These are phyloP conservation scores for Paecilomyces sp. DNA, from an alignment of 2,329 filamentous ascomycete genomes.

Conservation along the genomic window DNA sequence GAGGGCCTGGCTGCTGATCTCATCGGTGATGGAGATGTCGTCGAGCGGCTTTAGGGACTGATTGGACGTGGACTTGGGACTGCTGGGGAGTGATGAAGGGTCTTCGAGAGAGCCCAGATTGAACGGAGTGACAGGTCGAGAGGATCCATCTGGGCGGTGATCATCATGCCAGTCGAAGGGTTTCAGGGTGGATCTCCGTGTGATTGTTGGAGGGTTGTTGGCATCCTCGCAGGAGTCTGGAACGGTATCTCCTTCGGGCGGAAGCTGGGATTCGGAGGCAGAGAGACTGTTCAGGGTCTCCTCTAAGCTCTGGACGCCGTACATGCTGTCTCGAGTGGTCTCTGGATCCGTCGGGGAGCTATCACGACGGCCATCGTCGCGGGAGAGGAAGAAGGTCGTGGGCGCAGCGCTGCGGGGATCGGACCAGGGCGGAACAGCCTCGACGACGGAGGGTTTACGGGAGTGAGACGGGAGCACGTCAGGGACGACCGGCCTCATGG, in stretches of 20 bases:
- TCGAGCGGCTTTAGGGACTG: conserved; percentile 54
- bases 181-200: conserved; percentile 25
- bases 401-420: conserved; percentile 37
- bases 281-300: conserved; percentile 42
- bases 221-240: background rate
- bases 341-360: conserved; percentile 22
- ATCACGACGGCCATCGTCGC: conserved; percentile 45
- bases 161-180: conserved; percentile 14
- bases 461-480: conserved; percentile 23
- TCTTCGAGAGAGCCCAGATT: conserved; percentile 40
- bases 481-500: conserved; percentile 31
- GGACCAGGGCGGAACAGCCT: conserved; percentile 22
- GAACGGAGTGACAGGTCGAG: conserved; percentile 42
- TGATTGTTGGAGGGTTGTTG: background rate
- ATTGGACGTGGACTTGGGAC: conserved; percentile 54
- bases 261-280: conserved; percentile 3
- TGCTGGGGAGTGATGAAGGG: conserved; percentile 47
- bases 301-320: conserved; percentile 51
- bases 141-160: conserved; percentile 17
- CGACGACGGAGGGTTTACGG: conserved; percentile 29
- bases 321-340: conserved; percentile 39
- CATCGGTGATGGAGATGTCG: conserved; percentile 48
- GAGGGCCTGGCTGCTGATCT: conserved; percentile 48
- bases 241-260: background rate
- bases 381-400: conserved; percentile 55